Conservation (phyloP, 129 eudicot genomes). For the Mikania micrantha region DNA sequence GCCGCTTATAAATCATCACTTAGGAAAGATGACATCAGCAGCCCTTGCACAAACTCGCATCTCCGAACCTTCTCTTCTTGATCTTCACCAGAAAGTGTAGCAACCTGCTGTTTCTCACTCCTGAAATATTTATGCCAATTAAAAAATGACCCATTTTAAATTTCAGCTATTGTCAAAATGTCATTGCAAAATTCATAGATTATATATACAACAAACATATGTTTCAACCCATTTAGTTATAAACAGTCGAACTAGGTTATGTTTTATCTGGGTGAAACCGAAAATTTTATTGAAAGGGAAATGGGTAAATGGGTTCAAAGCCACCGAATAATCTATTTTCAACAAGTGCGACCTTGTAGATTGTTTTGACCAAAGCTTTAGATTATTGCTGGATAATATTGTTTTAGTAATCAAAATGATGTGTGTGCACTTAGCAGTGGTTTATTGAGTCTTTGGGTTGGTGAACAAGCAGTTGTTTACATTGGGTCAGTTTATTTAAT, state of each 20-base stretch:
- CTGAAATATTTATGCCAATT: constrained; percentile 14
- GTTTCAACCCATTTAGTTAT: background rate
- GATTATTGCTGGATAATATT: background rate
- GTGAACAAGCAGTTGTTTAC: no score
- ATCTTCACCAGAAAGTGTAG: constrained; percentile 60
- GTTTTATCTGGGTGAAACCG: background rate
- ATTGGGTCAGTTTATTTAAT: no score
- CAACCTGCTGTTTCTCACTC: constrained; percentile 24
- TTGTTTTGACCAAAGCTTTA: background rate
- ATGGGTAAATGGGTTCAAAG: background rate
- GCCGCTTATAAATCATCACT: constrained; percentile 51
- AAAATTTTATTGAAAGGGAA: background rate
- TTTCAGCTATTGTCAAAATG: background rate
- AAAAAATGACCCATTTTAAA: background rate
- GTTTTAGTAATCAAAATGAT: background rate
- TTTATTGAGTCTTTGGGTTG: no score
- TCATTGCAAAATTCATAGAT: background rate
- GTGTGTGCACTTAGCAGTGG: no score
- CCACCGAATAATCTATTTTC: background rate
- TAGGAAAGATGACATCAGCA: constrained; percentile 70
- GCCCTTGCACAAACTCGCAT: constrained; percentile 82
- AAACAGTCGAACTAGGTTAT: background rate
- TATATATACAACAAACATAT: background rate
- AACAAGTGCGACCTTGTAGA: no score
- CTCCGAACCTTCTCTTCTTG: constrained; percentile 70